Evolutionary conservation across 177 flowering plant species (phyloP), one percentile per base, ranked within the genome.

Genomic region (Vitis hybrid): DNA sequence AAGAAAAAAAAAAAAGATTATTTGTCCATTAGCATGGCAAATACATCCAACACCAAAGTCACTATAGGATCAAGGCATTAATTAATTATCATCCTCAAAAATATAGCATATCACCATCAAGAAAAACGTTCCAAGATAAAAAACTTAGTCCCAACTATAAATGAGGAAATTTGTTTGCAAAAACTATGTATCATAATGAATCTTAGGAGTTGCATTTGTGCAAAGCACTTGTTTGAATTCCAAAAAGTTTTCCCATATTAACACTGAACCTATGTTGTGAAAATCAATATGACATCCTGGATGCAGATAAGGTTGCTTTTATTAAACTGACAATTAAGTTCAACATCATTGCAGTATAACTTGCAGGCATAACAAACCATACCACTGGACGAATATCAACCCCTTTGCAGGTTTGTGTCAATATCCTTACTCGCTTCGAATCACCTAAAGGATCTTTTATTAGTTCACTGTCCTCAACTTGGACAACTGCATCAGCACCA

Each of bases 401-500:
- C 60, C 93, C 96, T 73, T 79, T 84, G 9, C 67, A 76, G 54
- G 82, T 77, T 75, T 84, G 79, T 48, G 78, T 84, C 74, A 88
- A 73, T 74, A 91, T 81, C 57, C 65, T 84, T 11, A 91, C 89
- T 60, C 78, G 74, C 79, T 81, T 88, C 35, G 75, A 24, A 66
- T 79, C 84, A 68, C 20, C 48, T 18, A 68, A 74, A 65, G 71
- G 64, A 65, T 61, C 86, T 65, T 69, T 70, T 58, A 88, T 65
- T 70, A 65, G 71, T 84, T 86, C 88, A 71, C 94, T 92, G 72
- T 93, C 92, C 81, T 95, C 99, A 74, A 93, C 91, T 83, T 90
- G 99, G 67, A 95, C 87, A 60, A 95, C 99, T 60, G 99, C 91
- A 82, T 95, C 94, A 21, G 99, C 94, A 64, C 98, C 98, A 81